A percentile compares a stretch with the other conserved stretches of the same genome.
These are phyloP conservation scores for Coffea humblotiana DNA, from an alignment of 305 asterid genomes.

Conservation along the genomic window DNA sequence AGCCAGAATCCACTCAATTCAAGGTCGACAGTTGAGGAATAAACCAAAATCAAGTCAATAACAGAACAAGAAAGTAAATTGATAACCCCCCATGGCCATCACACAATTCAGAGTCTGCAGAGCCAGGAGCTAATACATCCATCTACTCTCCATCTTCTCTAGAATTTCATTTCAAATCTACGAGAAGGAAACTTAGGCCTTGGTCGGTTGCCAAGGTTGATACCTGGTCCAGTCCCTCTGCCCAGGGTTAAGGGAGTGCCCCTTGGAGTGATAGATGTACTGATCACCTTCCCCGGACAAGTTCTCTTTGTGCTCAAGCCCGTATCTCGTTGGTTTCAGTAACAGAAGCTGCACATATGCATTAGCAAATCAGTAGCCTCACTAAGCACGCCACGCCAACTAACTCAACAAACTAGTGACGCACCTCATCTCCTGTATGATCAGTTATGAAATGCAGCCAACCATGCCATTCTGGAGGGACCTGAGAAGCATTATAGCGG, in stretches of 20 bases:
- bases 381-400: not conserved
- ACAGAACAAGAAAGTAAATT: not conserved
- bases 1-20: not conserved
- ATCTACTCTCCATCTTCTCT: constrained; percentile 23
- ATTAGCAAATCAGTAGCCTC: constrained; percentile 26
- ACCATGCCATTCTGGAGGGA: constrained; percentile 99
- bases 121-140: constrained; percentile 19
- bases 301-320: constrained; percentile 89
- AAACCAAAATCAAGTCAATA: not conserved
- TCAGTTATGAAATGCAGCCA: constrained; percentile 95
- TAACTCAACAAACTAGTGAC: not conserved
- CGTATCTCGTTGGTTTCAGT: constrained; percentile 89
- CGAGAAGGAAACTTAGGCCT: constrained; percentile 35
- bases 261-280: constrained; percentile 94
- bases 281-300: constrained; percentile 95
- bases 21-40: not conserved
- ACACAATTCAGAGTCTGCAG: too few species aligned
- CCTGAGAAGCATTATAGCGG: constrained; percentile 98
- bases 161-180: constrained; percentile 12
- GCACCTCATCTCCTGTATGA: constrained; percentile 96
- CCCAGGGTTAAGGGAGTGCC: constrained; percentile 85
- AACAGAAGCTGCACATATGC: constrained; percentile 63
- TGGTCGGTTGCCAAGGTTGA: constrained; percentile 83
- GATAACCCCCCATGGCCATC: not conserved
- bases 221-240: constrained; percentile 96